Evolutionary conservation across 805 yeast species (phyloP).

Genomic region (Sungouiella blattae): DNA sequence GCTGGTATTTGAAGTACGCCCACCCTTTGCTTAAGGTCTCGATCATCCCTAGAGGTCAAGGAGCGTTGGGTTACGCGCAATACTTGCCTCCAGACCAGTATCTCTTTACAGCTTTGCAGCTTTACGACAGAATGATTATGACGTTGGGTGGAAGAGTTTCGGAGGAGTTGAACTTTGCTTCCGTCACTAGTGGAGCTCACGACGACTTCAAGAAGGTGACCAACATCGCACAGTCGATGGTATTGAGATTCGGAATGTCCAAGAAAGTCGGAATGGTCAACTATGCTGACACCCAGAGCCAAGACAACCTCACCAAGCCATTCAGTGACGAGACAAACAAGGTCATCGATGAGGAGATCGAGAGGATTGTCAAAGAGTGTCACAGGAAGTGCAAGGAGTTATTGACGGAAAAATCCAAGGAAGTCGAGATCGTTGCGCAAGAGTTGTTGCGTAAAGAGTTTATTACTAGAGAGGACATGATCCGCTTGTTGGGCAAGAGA

Average conservation of each 20-base stretch:
- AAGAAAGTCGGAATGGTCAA: slow-evolving; percentile 66
- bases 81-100: slow-evolving; percentile 88
- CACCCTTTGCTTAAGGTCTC: slow-evolving; percentile 92
- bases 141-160: slow-evolving; percentile 89
- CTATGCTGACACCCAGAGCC: slow-evolving; percentile 45
- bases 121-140: slow-evolving; percentile 86
- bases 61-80: slow-evolving; percentile 95
- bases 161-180: slow-evolving; percentile 82
- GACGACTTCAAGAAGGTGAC: slow-evolving; percentile 93
- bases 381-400: slow-evolving; percentile 57
- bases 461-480: slow-evolving; percentile 91
- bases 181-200: slow-evolving; percentile 88
- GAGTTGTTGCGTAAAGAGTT: slow-evolving; percentile 84
- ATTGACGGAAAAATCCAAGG: slow-evolving; percentile 64
- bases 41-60: slow-evolving; percentile 91
- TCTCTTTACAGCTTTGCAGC: slow-evolving; percentile 70
- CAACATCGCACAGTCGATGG: slow-evolving; percentile 86
- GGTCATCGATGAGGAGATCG: slow-evolving; percentile 66
- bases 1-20: slow-evolving; percentile 85
- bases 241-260: slow-evolving; percentile 86
- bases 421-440: slow-evolving; percentile 83
- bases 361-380: slow-evolving; percentile 62
- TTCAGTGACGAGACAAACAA: slow-evolving; percentile 71
- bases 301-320: slow-evolving; percentile 54
- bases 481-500: slow-evolving; percentile 80